Evolutionary conservation across 495 filamentous ascomycete species (phyloP).

Genomic region (Choiromyces venosus): DNA sequence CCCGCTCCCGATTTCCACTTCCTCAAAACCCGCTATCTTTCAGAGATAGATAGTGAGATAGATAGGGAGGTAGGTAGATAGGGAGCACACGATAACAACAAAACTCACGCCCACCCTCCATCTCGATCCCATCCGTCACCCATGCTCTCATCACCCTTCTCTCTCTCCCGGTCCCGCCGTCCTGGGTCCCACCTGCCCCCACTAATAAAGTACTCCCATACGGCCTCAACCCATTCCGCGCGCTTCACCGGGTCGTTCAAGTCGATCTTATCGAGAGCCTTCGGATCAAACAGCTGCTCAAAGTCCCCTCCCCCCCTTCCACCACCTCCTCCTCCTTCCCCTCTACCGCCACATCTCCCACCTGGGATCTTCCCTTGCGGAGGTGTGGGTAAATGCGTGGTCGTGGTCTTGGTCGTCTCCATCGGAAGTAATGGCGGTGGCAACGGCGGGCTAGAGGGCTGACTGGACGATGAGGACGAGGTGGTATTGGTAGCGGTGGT

Average conservation of each 20-base stretch:
- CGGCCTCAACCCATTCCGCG: slow-evolving; percentile 29
- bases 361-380: background rate
- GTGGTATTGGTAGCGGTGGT: background rate
- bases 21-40: background rate
- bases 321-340: background rate
- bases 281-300: slow-evolving; percentile 25
- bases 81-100: background rate
- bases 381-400: background rate
- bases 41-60: background rate
- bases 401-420: slow-evolving; percentile 1
- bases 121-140: background rate
- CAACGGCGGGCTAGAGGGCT: background rate
- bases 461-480: background rate
- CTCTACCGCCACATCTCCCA: background rate
- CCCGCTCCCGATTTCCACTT: background rate
- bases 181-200: slow-evolving; percentile 21
- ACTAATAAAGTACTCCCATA: slow-evolving; percentile 31
- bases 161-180: background rate
- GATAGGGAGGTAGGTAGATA: too few species aligned
- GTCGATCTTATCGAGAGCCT: slow-evolving; percentile 25
- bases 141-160: slow-evolving; percentile 10
- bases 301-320: background rate
- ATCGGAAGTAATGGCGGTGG: background rate
- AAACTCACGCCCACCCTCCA: background rate
- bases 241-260: slow-evolving; percentile 30